phyloP scores from a whole-genome alignment of 441 rosid species.

The Populus hybrid region DNA sequence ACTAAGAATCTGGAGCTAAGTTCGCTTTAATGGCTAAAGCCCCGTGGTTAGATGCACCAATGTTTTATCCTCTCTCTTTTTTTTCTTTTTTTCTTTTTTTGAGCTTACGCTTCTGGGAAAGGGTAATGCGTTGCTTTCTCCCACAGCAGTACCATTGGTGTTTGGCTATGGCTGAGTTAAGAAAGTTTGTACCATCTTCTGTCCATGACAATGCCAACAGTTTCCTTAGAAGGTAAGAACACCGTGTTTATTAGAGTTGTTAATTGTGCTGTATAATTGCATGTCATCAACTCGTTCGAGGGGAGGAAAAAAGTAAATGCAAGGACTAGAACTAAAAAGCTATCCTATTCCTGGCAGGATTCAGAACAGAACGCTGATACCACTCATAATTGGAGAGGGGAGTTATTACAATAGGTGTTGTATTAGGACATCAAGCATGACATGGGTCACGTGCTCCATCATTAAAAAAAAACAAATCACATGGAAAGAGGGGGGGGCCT shows the following conservation, averaged over 20 bases:
- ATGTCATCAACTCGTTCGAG: too few species aligned
- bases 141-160: too few species aligned
- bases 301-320: neutral
- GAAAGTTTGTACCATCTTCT: too few species aligned
- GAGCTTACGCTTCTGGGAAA: too few species aligned
- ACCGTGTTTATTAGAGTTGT: too few species aligned
- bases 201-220: too few species aligned
- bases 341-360: neutral
- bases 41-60: conserved; percentile 22
- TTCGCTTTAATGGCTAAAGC: conserved; percentile 26
- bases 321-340: neutral
- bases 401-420: conserved; percentile 13
- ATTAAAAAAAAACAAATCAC: conserved; percentile 20
- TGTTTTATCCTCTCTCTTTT: too few species aligned
- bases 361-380: neutral
- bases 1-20: conserved; percentile 5
- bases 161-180: too few species aligned
- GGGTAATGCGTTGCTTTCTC: too few species aligned
- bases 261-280: too few species aligned
- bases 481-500: conserved; percentile 18
- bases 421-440: conserved; percentile 18
- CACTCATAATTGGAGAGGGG: conserved; percentile 8
- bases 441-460: conserved; percentile 15
- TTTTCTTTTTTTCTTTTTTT: too few species aligned
- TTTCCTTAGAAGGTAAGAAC: too few species aligned